Evolutionary conservation across 768 basidiomycete species (phyloP), one percentile per base, ranked within the genome.

Genomic region (Kwoniella newhampshirensis): DNA sequence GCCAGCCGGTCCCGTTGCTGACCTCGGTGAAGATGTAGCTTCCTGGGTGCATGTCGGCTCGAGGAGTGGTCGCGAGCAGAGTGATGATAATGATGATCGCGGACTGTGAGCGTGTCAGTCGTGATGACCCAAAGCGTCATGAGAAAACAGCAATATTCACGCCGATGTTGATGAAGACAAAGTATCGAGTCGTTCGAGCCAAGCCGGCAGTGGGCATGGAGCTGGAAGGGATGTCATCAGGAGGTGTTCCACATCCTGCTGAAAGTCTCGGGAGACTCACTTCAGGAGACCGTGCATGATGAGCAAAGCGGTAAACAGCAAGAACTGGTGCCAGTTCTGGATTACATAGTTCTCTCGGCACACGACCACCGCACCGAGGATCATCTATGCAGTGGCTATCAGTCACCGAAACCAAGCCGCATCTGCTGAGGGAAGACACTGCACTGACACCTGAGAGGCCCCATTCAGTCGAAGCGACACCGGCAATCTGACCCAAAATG

Each of bases 111-210:
- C n/a, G 32, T 17, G 42, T 4, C 18, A 52, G n/a, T 44, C 52
- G 44, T 21, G 9, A 18, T 28, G 6, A 27, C 5, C 27, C 20
- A 15, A 50, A 8, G 12, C 4, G 30, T 8, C 28, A 4, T n/a
- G 27, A 12, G 23, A 3, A 20, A 23, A 20, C 11, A n/a, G n/a
- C n/a, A n/a, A n/a, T 5, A 60, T 49, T 46, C n/a, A 64, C 55
- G 37, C 89, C 89, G 49, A 93, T 80, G 75, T 94, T 93, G 67
- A 93, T 80, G 73, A 93, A 92, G 3, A 93, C 89, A 50, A 68
- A 75, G 32, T 63, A 63, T 44, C 81, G 81, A 2, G 90, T 91
- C 60, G 90, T 77, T 17, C 80, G 80, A 0, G 90, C 89, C 3
- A 93, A 83, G 60, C 86, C 80, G 20, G 83, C 82, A 1, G 91